Evolutionary conservation across 768 basidiomycete species (phyloP).

Genomic region (Russula ochroleuca): DNA sequence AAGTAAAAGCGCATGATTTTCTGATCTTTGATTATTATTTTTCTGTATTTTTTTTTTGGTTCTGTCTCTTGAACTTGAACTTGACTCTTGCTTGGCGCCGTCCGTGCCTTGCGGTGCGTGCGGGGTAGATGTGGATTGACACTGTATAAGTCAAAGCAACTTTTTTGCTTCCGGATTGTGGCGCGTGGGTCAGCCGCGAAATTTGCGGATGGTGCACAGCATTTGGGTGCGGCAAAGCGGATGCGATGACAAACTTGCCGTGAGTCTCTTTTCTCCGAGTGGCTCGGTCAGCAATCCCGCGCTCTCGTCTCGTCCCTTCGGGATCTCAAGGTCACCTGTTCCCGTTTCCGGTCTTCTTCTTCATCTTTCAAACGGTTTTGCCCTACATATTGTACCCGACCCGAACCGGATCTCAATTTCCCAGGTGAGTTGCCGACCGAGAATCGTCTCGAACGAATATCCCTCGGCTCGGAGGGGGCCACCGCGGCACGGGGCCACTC

Average conservation of each 20-base stretch:
- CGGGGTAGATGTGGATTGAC: not conserved
- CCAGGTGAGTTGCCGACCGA: constrained; percentile 2
- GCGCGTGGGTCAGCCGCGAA: not conserved
- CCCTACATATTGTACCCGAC: not conserved
- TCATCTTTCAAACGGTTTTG: constrained; percentile 1
- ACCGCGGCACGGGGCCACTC: not conserved
- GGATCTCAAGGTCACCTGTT: not conserved
- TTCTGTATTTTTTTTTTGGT: not conserved
- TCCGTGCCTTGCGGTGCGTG: not conserved
- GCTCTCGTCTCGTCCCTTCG: not conserved
- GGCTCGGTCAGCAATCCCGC: constrained; percentile 5
- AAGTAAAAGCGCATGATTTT: constrained; percentile 20
- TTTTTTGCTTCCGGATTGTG: too few relatives aligned
- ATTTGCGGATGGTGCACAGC: not conserved
- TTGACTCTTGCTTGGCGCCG: too few relatives aligned
- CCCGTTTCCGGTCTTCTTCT: not conserved
- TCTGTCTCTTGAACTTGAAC: too few relatives aligned
- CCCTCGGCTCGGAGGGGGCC: not conserved
- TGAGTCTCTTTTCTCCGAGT: not conserved
- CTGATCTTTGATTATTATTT: not conserved
- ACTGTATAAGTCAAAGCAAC: not conserved
- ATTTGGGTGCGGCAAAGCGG: not conserved
- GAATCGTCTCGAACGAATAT: not conserved
- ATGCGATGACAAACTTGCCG: not conserved
- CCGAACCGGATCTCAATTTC: not conserved